Evolutionary conservation across 371 early-diverging fungal species (phyloP), one percentile per base, ranked within the genome.

Genomic region (Syncephalastrum monosporum): DNA sequence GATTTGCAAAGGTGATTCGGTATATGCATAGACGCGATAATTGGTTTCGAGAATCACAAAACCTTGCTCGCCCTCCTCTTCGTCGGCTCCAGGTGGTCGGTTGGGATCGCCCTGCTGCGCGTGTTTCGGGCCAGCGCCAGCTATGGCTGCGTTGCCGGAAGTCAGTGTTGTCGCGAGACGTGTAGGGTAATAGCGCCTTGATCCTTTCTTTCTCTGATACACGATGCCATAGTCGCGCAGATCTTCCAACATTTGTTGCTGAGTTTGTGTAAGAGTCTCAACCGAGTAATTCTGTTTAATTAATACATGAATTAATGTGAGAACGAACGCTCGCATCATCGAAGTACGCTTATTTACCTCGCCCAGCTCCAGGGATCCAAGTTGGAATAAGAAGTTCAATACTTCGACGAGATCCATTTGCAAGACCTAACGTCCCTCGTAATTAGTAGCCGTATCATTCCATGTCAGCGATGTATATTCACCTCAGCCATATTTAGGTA

Each of bases 1-100:
- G 47, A 97, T 97, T 65, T 99, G 97, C 41, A 99, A 79, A n/a
- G 92, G 91, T 21, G 97, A 97, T 52, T 89, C 91, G 82, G 98
- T 97, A 71, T 97, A 99, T 3, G 98, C 98, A 69, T 98, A 99
- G 23, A 99, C 63, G 38, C 93, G 82, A 63, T 91, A 95, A 68
- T 96, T 96, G 10, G 97, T 96, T 69, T 97, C 98, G 16, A 94
- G 57, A 42, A 94, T 80, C 57, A 94, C 84, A 61, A 87, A 92
- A 13, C 93, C 93, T 53, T 84, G 81, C 27, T 82, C 84, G 29
- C 77, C 71, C 21, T 74, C 69, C 21, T 77, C 80, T 21, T 76
- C 74, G 24, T 79, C 77, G 13, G 72, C 64, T 1, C 66, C 53
- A 1, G 56, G 63, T 17, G 63, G 50, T 15, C 60, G 58, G 5